Evolutionary conservation across 208 protist species (phyloP).

Genomic region (Leishmania arabica): DNA sequence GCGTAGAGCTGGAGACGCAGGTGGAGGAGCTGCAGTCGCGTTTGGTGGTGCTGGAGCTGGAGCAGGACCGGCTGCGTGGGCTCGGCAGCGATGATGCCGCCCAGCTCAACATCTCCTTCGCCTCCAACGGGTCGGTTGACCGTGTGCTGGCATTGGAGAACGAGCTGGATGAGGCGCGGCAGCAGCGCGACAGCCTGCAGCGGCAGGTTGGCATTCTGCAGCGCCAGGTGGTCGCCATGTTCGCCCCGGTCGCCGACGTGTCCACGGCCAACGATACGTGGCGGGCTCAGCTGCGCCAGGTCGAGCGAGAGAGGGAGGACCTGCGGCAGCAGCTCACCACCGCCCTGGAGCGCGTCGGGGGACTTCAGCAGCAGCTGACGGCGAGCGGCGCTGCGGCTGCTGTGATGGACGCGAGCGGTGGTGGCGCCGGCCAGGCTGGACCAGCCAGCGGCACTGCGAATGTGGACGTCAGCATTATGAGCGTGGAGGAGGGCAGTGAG

Average conservation of each 20-base stretch:
- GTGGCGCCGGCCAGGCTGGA: not conserved
- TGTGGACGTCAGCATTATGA: not conserved
- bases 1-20: constrained; percentile 52
- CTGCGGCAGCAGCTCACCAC: constrained; percentile 46
- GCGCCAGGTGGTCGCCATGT: constrained; percentile 52
- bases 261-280: constrained; percentile 36
- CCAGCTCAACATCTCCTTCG: constrained; percentile 54
- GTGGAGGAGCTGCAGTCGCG: constrained; percentile 60
- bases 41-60: constrained; percentile 35
- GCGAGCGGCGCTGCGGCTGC: constrained; percentile 3
- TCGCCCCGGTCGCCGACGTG: constrained; percentile 31
- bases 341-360: constrained; percentile 33
- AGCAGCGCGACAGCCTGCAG: constrained; percentile 60
- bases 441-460: constrained; percentile 1
- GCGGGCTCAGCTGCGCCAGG: constrained; percentile 59
- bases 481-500: constrained; percentile 11
- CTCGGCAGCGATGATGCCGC: constrained; percentile 23
- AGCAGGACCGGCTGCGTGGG: constrained; percentile 35
- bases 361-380: constrained; percentile 29
- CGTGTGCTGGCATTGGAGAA: constrained; percentile 64
- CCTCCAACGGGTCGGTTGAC: constrained; percentile 65
- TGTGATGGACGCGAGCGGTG: not conserved
- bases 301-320: constrained; percentile 63
- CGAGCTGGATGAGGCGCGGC: constrained; percentile 65
- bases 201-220: constrained; percentile 56